phyloP scores from a whole-genome alignment of 805 yeast species.

The Saturnispora saitoi region DNA sequence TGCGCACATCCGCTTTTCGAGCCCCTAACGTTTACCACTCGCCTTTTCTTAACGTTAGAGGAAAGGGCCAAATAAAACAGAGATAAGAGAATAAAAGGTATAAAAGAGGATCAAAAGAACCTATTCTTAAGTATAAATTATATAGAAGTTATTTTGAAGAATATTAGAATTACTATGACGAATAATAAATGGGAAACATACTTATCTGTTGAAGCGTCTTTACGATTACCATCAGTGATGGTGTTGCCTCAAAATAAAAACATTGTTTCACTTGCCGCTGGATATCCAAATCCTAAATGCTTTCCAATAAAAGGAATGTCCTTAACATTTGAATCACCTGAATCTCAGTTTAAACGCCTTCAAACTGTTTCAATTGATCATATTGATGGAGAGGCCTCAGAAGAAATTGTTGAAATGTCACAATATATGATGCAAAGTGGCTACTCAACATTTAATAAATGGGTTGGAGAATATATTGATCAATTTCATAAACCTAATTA shows the following conservation, averaged over 20 bases:
- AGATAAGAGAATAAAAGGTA: not conserved
- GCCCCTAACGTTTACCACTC: slow-evolving; percentile 9
- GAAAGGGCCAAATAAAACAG: not conserved
- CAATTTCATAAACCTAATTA: slow-evolving; percentile 38
- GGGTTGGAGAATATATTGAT: slow-evolving; percentile 35
- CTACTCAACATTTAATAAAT: slow-evolving; percentile 33
- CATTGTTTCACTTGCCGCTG: slow-evolving; percentile 46
- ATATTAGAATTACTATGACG: too few relatives aligned
- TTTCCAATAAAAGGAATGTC: slow-evolving; percentile 37
- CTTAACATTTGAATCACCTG: slow-evolving; percentile 30
- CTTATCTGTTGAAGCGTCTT: slow-evolving; percentile 22
- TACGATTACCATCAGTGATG: slow-evolving; percentile 26
- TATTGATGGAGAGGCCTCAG: slow-evolving; percentile 14
- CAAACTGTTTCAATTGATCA: slow-evolving; percentile 32
- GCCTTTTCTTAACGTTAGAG: slow-evolving; percentile 11
- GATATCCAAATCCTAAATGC: slow-evolving; percentile 44
- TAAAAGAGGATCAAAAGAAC: too few relatives aligned
- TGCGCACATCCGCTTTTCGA: not conserved
- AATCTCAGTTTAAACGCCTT: slow-evolving; percentile 30
- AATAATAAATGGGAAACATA: slow-evolving; percentile 17
- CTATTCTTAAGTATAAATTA: too few relatives aligned
- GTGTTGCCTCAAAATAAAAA: slow-evolving; percentile 20
- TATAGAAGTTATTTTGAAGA: too few relatives aligned
- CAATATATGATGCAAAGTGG: slow-evolving; percentile 48
- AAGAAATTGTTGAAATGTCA: slow-evolving; percentile 36